Conservation (phyloP, 2,329 filamentous ascomycete species). For the Colletotrichum neosansevieriae region DNA sequence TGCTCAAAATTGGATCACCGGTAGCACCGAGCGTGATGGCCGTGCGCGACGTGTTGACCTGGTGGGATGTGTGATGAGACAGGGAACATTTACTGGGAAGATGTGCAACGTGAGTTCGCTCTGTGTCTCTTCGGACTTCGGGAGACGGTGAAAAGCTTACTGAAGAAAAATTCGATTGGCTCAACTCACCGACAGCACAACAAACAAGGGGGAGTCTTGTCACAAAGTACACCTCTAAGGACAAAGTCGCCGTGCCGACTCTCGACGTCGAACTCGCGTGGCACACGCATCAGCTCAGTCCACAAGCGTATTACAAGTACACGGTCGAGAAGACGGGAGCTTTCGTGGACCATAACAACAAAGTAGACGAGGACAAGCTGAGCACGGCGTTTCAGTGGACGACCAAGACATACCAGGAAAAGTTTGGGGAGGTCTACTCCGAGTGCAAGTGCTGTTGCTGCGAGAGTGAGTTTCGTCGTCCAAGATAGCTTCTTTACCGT, state of each 20-base stretch:
- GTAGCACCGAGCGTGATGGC: slow-evolving; percentile 22
- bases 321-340: slow-evolving; percentile 58
- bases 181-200: slow-evolving; percentile 72
- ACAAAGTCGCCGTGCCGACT: slow-evolving; percentile 55
- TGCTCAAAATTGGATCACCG: neutral
- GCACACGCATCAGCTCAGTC: slow-evolving; percentile 80
- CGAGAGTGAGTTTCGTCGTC: slow-evolving; percentile 59
- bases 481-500: neutral
- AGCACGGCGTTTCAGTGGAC: slow-evolving; percentile 77
- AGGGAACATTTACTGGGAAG: slow-evolving; percentile 52
- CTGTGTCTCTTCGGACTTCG: too few species aligned
- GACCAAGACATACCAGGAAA: slow-evolving; percentile 71
- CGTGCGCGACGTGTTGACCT: slow-evolving; percentile 17
- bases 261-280: slow-evolving; percentile 78
- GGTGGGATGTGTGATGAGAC: too few species aligned
- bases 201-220: slow-evolving; percentile 71
- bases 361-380: slow-evolving; percentile 77
- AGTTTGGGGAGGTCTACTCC: slow-evolving; percentile 73
- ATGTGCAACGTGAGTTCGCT: slow-evolving; percentile 38
- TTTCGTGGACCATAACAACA: slow-evolving; percentile 86
- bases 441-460: slow-evolving; percentile 85
- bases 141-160: too few species aligned
- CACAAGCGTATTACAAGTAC: slow-evolving; percentile 69
- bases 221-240: slow-evolving; percentile 61
- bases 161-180: slow-evolving; percentile 69